Percentiles rank a stretch among this genome's conserved stretches.
phyloP scores from a whole-genome alignment of 2,329 filamentous ascomycete genomes.

The Trematosphaeria pertusa region DNA sequence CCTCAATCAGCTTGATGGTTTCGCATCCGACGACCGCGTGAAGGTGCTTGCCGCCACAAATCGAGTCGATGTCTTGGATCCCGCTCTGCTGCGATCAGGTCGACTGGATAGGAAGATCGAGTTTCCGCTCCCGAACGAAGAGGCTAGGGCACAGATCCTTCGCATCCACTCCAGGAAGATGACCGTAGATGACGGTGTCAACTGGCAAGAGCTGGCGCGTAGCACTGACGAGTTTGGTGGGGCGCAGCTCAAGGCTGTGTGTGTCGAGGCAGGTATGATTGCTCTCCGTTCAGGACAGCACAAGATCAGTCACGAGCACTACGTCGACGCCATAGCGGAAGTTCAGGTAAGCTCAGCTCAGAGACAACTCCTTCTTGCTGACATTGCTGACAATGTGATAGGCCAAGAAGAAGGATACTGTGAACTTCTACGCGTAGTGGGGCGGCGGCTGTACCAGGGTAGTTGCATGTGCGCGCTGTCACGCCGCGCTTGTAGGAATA shows the following conservation, averaged over 20 bases:
- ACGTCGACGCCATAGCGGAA: constrained; percentile 97
- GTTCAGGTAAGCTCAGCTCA: constrained; percentile 66
- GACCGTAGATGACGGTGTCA: constrained; percentile 90
- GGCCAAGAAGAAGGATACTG: constrained; percentile 86
- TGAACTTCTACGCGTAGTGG: constrained; percentile 52
- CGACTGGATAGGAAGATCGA: constrained; percentile 97
- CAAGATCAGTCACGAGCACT: constrained; percentile 98
- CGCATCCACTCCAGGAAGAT: constrained; percentile 99
- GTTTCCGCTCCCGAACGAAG: constrained; percentile 97
- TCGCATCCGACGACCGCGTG: constrained; percentile 94
- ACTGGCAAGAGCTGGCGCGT: constrained; percentile 93
- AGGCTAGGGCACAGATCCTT: constrained; percentile 94
- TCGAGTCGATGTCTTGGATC: constrained; percentile 91
- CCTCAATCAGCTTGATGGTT: constrained; percentile 97
- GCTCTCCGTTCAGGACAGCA: constrained; percentile 91
- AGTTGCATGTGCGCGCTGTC: constrained; percentile 31
- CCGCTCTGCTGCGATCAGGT: constrained; percentile 87
- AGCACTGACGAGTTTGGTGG: constrained; percentile 99
- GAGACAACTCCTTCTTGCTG: neutral
- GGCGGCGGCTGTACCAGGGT: constrained; percentile 12
- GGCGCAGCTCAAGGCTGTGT: constrained; percentile 97
- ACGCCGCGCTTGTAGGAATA: constrained; percentile 42
- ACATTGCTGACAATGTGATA: constrained; percentile 20
- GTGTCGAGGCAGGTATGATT: constrained; percentile 99
- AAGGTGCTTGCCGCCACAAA: constrained; percentile 96